Evolutionary conservation across 768 basidiomycete genomes (phyloP).

Genomic region (Lyophyllum atratum): DNA sequence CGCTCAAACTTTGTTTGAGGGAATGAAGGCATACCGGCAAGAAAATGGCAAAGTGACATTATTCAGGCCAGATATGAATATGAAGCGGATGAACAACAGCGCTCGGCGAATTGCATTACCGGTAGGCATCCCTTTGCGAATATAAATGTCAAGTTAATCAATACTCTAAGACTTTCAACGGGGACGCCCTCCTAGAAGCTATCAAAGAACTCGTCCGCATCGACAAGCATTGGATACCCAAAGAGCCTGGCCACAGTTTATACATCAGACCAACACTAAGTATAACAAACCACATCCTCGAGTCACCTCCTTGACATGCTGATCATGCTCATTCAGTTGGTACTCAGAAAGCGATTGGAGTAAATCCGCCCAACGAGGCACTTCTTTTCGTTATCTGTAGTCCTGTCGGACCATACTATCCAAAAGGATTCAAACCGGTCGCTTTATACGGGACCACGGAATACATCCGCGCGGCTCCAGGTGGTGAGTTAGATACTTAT

Average conservation of each 20-base stretch:
- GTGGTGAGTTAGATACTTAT: slow-evolving; percentile 49
- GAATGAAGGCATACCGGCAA: slow-evolving; percentile 91
- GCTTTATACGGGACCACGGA: slow-evolving; percentile 85
- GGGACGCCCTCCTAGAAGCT: slow-evolving; percentile 69
- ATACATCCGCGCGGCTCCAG: slow-evolving; percentile 82
- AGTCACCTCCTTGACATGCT: slow-evolving; percentile 3
- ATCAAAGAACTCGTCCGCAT: slow-evolving; percentile 85
- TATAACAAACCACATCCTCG: slow-evolving; percentile 3
- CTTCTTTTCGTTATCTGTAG: slow-evolving; percentile 84
- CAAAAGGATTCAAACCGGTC: slow-evolving; percentile 87
- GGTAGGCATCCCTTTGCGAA: slow-evolving; percentile 39
- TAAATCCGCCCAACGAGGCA: slow-evolving; percentile 77
- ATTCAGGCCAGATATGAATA: slow-evolving; percentile 97
- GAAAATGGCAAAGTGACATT: slow-evolving; percentile 72
- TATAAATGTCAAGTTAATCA: neutral
- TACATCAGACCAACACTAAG: slow-evolving; percentile 87
- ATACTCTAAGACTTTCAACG: slow-evolving; percentile 69
- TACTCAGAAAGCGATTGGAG: slow-evolving; percentile 68
- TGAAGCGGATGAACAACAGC: slow-evolving; percentile 91
- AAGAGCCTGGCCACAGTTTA: slow-evolving; percentile 83
- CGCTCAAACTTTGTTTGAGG: slow-evolving; percentile 89
- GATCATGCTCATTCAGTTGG: slow-evolving; percentile 56
- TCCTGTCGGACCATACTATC: slow-evolving; percentile 86
- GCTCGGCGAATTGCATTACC: slow-evolving; percentile 79
- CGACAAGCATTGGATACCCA: slow-evolving; percentile 92